Evolutionary conservation across 768 basidiomycete species (phyloP).

Genomic region (Imleria badia): DNA sequence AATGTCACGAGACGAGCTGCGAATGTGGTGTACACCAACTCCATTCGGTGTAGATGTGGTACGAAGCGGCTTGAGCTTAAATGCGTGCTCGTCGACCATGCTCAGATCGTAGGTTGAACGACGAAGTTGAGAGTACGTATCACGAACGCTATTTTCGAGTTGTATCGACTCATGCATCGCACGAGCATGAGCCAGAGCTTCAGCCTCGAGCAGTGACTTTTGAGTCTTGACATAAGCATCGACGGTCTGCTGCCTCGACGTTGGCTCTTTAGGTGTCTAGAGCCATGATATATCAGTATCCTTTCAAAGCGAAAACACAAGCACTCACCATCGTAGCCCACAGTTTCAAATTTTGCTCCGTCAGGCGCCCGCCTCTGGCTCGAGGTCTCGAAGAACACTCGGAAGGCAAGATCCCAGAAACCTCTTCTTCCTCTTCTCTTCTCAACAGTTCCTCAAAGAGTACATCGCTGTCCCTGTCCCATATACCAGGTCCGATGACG

Average conservation of each 20-base stretch:
- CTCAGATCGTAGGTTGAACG: slow-evolving; percentile 73
- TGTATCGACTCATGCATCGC: slow-evolving; percentile 77
- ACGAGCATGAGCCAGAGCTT: slow-evolving; percentile 73
- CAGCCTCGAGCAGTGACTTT: slow-evolving; percentile 75
- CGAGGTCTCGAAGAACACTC: slow-evolving; percentile 60
- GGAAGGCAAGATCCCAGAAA: slow-evolving; percentile 43
- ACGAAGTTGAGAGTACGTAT: slow-evolving; percentile 76
- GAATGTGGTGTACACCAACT: slow-evolving; percentile 37
- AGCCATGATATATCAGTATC: slow-evolving; percentile 7
- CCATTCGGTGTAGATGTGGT: slow-evolving; percentile 36
- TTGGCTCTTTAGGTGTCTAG: slow-evolving; percentile 89
- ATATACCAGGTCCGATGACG: slow-evolving; percentile 80
- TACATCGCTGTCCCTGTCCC: slow-evolving; percentile 89
- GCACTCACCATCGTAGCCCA: slow-evolving; percentile 73
- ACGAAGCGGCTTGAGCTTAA: slow-evolving; percentile 68
- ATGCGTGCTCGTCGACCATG: slow-evolving; percentile 52
- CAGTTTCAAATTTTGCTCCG: slow-evolving; percentile 76
- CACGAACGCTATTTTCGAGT: slow-evolving; percentile 74
- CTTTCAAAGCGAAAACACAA: neutral
- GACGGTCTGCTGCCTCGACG: slow-evolving; percentile 80
- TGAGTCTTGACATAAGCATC: slow-evolving; percentile 83
- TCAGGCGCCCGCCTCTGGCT: slow-evolving; percentile 64
- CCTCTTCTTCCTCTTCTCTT: slow-evolving; percentile 71
- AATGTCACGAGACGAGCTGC: slow-evolving; percentile 65
- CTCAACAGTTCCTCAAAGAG: slow-evolving; percentile 73